These are phyloP conservation scores for Bruguiera hainesii DNA, from an alignment of 441 rosid genomes.

Conservation along the genomic window DNA sequence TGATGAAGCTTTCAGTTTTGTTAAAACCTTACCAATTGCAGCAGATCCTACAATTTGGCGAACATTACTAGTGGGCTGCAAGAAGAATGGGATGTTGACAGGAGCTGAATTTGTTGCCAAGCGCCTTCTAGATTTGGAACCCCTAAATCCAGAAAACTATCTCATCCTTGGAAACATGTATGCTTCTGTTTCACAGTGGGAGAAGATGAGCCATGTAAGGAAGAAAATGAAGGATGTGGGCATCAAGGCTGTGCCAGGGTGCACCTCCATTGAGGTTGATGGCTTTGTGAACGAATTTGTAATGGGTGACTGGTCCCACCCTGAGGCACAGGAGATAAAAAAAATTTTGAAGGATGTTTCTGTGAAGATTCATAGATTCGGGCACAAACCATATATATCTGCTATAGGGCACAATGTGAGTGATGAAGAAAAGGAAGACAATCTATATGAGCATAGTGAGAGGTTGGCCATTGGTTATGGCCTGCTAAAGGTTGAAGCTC, in stretches of 20 bases:
- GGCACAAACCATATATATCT: conserved; percentile 18
- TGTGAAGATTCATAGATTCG: conserved; percentile 1
- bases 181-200: conserved; percentile 23
- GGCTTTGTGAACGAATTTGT: conserved; percentile 25
- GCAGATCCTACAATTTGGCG: conserved; percentile 31
- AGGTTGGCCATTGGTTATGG: conserved; percentile 26
- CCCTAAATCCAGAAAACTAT: conserved; percentile 54
- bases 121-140: conserved; percentile 42
- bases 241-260: conserved; percentile 22
- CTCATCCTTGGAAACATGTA: conserved; percentile 36
- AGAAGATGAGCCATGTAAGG: conserved; percentile 23
- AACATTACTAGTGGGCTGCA: conserved; percentile 46
- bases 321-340: conserved; percentile 20
- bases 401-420: conserved; percentile 12
- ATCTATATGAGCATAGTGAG: conserved; percentile 20
- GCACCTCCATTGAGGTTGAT: conserved; percentile 23
- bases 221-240: conserved; percentile 24
- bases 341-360: conserved; percentile 4
- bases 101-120: conserved; percentile 35
- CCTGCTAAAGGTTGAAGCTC: conserved; percentile 18
- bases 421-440: conserved; percentile 19
- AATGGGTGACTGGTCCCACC: conserved; percentile 26
- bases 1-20: conserved; percentile 41
- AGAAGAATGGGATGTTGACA: conserved; percentile 36
- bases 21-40: conserved; percentile 33